A percentile compares a stretch with the other conserved stretches of the same genome.
Evolutionary conservation across 2,329 filamentous ascomycete species (phyloP).

Genomic region (Metarhizium sp.): DNA sequence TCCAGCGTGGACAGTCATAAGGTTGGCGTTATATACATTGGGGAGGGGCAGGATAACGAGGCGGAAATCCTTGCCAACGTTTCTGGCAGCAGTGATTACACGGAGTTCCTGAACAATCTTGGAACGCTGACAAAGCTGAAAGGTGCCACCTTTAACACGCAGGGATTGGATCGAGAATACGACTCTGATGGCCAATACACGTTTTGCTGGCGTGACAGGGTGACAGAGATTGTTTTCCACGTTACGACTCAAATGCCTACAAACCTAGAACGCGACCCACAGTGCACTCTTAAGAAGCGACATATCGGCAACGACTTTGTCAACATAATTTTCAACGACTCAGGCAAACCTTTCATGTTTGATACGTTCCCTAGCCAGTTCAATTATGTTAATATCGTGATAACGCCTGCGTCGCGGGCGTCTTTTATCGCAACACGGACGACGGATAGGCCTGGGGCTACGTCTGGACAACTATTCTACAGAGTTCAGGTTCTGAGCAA

Average conservation of each 20-base stretch:
- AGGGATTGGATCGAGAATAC: conserved; percentile 72
- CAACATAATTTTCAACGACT: conserved; percentile 97
- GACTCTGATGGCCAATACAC: conserved; percentile 80
- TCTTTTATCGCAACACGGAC: conserved; percentile 61
- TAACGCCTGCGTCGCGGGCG: conserved; percentile 74
- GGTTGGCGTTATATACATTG: conserved; percentile 88
- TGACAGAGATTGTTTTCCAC: conserved; percentile 93
- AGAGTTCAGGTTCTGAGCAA: conserved; percentile 84
- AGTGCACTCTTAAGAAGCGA: conserved; percentile 76
- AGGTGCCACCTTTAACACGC: conserved; percentile 82
- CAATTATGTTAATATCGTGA: conserved; percentile 95
- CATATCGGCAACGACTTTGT: conserved; percentile 98
- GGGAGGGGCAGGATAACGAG: conserved; percentile 75
- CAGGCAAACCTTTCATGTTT: conserved; percentile 79
- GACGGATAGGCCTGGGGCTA: conserved; percentile 15
- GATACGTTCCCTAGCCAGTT: conserved; percentile 91
- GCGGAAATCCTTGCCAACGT: conserved; percentile 79
- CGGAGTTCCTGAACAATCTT: conserved; percentile 71
- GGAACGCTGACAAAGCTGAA: conserved; percentile 75
- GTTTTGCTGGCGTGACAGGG: conserved; percentile 88
- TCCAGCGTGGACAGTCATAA: conserved; percentile 93
- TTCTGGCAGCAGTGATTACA: conserved; percentile 78
- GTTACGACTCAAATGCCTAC: conserved; percentile 97
- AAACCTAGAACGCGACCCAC: conserved; percentile 63
- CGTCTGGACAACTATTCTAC: conserved; percentile 53